Base-by-base conservation (phyloP, 129 eudicot genomes). In the Escallonia rubra region DNA sequence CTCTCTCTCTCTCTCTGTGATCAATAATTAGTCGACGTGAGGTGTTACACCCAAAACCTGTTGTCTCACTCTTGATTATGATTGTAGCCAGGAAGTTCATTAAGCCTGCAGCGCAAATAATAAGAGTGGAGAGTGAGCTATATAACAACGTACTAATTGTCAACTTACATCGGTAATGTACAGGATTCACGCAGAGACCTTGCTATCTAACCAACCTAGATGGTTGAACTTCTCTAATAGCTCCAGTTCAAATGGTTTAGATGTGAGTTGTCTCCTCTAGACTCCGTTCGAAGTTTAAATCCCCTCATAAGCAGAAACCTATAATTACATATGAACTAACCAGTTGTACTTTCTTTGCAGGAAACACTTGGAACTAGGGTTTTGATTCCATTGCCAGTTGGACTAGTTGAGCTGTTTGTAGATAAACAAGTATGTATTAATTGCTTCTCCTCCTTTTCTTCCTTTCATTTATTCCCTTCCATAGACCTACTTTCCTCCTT, bases 141-240 rank as follows among this genome's bases (percentile, higher is more conserved):
- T 23, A 23, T 23, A 23, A 23, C 34, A 23, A 23, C 44, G 10
- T 23, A 7, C 64, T 8, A 34, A 70, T 49, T 12, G 41, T 59
- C 3, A 11, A 43, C 4, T 12, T 42, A 6, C 41, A 57, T 47
- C 41, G 15, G 47, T 9, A 51, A 41, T 61, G 40, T 57, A 69
- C 82, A 87, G 95, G 66, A 75, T 87, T 59, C 81, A 87, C 78
- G 87, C 87, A 57, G 81, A 85, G 62, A 67, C 84, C 56, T 67
- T 90, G 72, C 58, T 87, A 63, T 80, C 87, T 10, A 85, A 85
- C 70, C 96, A 90, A 66, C 78, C 92, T 47, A 80, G 76, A 63
- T 90, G 96, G 96, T 70, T 90, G 41, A 87, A 85, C 83, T 85
- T 85, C 72, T 76, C 90, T n/a, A 76, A 68, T 16, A 73, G 66